Evolutionary conservation across 73 alveolate species (phyloP).

Genomic region (Durusdinium trenchii): DNA sequence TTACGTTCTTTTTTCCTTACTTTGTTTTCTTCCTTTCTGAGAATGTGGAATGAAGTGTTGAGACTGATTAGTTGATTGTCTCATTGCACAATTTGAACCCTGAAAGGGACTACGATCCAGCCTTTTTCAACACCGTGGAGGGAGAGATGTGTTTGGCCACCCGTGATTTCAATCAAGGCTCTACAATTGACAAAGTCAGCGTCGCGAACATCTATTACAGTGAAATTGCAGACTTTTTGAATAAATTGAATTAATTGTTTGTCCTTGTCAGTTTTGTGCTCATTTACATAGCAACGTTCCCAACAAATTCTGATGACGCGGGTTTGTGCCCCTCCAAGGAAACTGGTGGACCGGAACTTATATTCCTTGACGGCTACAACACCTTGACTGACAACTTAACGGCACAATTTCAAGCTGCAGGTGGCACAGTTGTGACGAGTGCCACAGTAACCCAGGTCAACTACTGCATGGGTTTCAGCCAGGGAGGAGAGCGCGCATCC

Average conservation of each 20-base stretch:
- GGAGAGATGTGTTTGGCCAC: constrained; percentile 65
- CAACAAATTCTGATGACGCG: too few species aligned
- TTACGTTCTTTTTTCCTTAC: too few species aligned
- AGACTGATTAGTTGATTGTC: too few species aligned
- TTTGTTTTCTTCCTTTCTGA: too few species aligned
- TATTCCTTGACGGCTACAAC: constrained; percentile 33
- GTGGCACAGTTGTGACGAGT: constrained; percentile 25
- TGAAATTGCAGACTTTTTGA: background rate
- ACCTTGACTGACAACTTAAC: background rate
- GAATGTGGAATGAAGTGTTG: too few species aligned
- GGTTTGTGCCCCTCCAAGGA: too few species aligned
- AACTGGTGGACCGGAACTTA: too few species aligned
- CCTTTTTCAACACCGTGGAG: constrained; percentile 73
- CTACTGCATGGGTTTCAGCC: constrained; percentile 15
- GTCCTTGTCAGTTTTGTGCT: too few species aligned
- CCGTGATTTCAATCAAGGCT: constrained; percentile 50
- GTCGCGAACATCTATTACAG: background rate
- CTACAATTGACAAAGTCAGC: constrained; percentile 37
- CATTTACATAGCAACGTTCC: too few species aligned
- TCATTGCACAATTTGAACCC: too few species aligned
- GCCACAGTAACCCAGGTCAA: constrained; percentile 29
- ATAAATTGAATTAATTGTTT: background rate
- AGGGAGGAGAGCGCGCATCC: too few species aligned
- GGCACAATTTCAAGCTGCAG: constrained; percentile 9
- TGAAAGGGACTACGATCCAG: constrained; percentile 11